These are phyloP conservation scores for grape (Vitis vinifera) DNA, from an alignment of 164 flowering plant genomes.

Conservation along the genomic window DNA sequence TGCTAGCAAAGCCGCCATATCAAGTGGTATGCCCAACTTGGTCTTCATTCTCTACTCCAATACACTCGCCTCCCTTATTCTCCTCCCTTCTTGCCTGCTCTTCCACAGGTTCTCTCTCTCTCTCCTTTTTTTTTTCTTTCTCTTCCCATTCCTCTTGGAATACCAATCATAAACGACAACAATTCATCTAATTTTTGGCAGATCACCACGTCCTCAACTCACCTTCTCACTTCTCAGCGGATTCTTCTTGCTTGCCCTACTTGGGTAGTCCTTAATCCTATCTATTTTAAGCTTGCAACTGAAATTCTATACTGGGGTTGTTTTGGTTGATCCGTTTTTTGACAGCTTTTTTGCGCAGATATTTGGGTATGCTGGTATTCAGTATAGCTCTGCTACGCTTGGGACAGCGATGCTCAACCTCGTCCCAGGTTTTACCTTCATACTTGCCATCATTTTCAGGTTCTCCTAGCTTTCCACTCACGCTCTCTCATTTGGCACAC, in stretches of 20 bases:
- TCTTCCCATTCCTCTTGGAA: neutral
- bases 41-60: conserved; percentile 50
- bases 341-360: conserved; percentile 43
- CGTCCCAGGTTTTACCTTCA: conserved; percentile 52
- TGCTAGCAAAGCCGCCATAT: conserved; percentile 41
- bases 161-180: no score
- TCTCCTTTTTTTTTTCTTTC: neutral
- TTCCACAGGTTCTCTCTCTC: conserved; percentile 30
- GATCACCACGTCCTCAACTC: conserved; percentile 31
- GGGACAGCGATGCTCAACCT: conserved; percentile 56
- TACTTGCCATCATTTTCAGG: conserved; percentile 57
- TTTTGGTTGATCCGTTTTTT: neutral
- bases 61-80: conserved; percentile 41
- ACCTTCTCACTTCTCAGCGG: conserved; percentile 33
- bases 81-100: conserved; percentile 41
- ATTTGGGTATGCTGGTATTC: conserved; percentile 45
- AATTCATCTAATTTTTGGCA: conserved; percentile 8
- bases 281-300: neutral
- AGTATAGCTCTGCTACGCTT: conserved; percentile 51
- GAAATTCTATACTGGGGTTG: conserved; percentile 1
- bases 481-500: neutral
- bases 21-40: conserved; percentile 47
- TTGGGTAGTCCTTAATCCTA: conserved; percentile 33
- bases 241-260: conserved; percentile 47
- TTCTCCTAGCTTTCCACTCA: conserved; percentile 3